phyloP scores from a whole-genome alignment of 768 basidiomycete species.

The Boletus rubropictus region DNA sequence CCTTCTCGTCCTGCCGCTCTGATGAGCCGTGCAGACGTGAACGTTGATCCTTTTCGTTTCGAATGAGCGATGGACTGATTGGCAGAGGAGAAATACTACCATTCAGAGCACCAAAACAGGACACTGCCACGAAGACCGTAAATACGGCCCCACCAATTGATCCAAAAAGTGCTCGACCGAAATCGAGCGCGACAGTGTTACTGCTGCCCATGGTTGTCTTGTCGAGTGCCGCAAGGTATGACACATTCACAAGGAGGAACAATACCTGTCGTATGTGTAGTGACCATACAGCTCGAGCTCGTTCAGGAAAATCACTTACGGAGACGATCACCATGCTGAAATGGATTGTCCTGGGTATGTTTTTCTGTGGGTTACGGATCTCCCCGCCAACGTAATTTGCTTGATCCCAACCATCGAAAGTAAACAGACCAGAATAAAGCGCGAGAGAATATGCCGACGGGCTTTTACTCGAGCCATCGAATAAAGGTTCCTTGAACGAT shows the following conservation, averaged over 20 bases:
- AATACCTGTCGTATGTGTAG: conserved; percentile 42
- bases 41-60: conserved; percentile 49
- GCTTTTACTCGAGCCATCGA: conserved; percentile 66
- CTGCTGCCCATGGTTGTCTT: conserved; percentile 68
- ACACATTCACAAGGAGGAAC: conserved; percentile 77
- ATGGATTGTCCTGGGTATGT: conserved; percentile 86
- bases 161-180: conserved; percentile 82
- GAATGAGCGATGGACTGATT: conserved; percentile 1
- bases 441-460: conserved; percentile 89
- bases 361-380: conserved; percentile 74
- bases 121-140: conserved; percentile 87
- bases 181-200: conserved; percentile 88
- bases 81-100: conserved; percentile 38
- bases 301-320: conserved; percentile 35
- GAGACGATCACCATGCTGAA: conserved; percentile 81
- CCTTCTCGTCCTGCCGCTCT: conserved; percentile 85
- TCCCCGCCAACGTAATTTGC: conserved; percentile 89
- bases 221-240: conserved; percentile 93
- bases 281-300: not conserved
- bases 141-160: conserved; percentile 82
- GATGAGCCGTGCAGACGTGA: conserved; percentile 78
- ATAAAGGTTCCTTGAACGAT: conserved; percentile 63
- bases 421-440: conserved; percentile 91
- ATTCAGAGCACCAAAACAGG: conserved; percentile 93
- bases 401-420: conserved; percentile 96